Conservation (phyloP, 176 grass and related monocot genomes). For the Eremochloa ophiuroides region DNA sequence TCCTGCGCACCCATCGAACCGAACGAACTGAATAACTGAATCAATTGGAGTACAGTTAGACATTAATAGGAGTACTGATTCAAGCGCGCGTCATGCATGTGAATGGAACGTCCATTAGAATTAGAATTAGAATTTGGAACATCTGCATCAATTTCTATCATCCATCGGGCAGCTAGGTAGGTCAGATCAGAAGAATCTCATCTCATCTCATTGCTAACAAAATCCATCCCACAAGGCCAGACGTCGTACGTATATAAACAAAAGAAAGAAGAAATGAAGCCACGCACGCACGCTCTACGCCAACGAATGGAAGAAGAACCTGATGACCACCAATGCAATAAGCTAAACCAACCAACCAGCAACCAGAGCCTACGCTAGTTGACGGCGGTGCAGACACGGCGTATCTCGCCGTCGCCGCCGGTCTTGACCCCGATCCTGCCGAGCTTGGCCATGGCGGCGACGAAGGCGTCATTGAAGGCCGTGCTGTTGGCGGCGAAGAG, state of each 20-base stretch:
- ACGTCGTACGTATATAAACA: background rate
- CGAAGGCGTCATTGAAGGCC: constrained; percentile 63
- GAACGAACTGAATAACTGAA: no score
- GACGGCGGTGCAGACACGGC: constrained; percentile 61
- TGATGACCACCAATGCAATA: background rate
- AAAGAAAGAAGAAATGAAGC: background rate
- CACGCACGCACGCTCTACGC: background rate
- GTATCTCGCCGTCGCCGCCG: constrained; percentile 53
- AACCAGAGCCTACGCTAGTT: constrained; percentile 18
- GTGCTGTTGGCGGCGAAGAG: constrained; percentile 63
- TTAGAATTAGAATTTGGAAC: background rate
- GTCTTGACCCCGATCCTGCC: constrained; percentile 63
- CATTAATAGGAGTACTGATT: no score
- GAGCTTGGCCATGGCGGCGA: constrained; percentile 61
- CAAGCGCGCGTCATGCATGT: no score
- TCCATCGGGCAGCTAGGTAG: background rate
- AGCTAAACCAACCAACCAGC: no score
- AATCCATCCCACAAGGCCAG: background rate
- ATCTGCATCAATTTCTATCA: background rate
- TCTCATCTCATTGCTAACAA: background rate
- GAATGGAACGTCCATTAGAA: no score
- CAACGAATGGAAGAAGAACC: no score
- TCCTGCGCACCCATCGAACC: no score
- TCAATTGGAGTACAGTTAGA: no score
- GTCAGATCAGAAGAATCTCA: no score